These are phyloP conservation scores for Saturnispora sanitii DNA, from an alignment of 805 yeast genomes.

Conservation along the genomic window DNA sequence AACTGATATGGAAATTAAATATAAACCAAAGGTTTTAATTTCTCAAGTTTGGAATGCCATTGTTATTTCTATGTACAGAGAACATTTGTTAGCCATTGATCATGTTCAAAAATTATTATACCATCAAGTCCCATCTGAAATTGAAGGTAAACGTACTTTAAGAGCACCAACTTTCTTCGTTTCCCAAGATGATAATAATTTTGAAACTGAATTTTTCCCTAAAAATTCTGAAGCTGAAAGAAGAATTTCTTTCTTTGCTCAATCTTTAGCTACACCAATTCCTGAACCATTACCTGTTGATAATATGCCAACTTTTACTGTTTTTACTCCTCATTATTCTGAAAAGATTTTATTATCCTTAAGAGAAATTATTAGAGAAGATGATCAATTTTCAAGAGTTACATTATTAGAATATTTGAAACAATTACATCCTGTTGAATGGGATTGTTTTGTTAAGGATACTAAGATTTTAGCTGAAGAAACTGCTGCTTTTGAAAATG, in stretches of 20 bases:
- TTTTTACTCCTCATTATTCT: slow-evolving; percentile 89
- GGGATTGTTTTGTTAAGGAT: slow-evolving; percentile 96
- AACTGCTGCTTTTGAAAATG: slow-evolving; percentile 69
- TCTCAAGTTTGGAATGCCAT: slow-evolving; percentile 99
- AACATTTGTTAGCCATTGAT: slow-evolving; percentile 94
- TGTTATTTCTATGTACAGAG: slow-evolving; percentile 99
- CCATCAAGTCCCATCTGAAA: slow-evolving; percentile 97
- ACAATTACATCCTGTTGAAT: slow-evolving; percentile 91
- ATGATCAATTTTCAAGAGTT: slow-evolving; percentile 91
- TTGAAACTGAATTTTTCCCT: slow-evolving; percentile 96
- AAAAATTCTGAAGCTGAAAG: slow-evolving; percentile 97
- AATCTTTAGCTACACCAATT: slow-evolving; percentile 95
- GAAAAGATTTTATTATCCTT: slow-evolving; percentile 91
- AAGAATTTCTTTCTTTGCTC: slow-evolving; percentile 98
- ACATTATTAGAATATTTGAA: slow-evolving; percentile 89
- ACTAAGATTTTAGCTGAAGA: slow-evolving; percentile 93
- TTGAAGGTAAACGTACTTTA: slow-evolving; percentile 95
- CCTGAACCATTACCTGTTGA: slow-evolving; percentile 99
- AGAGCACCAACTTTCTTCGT: slow-evolving; percentile 99
- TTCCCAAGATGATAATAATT: slow-evolving; percentile 91
- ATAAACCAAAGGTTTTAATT: slow-evolving; percentile 95
- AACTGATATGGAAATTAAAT: slow-evolving; percentile 97
- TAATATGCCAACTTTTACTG: slow-evolving; percentile 99
- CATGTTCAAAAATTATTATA: slow-evolving; percentile 95
- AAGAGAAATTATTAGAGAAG: slow-evolving; percentile 94